Evolutionary conservation across 257 asterid species (phyloP).

Genomic region (Asclepias syriaca): DNA sequence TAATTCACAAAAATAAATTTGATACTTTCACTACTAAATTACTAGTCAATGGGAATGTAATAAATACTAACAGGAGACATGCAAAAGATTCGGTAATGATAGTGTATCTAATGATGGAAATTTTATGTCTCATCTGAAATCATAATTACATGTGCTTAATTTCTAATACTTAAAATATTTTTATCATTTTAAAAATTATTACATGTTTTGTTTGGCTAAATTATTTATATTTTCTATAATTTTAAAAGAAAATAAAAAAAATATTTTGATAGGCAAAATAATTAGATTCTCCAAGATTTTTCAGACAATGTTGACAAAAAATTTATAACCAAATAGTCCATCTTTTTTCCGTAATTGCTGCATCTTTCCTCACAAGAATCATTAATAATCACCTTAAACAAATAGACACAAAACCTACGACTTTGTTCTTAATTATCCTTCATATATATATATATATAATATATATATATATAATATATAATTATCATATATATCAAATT

Average conservation of each 20-base stretch:
- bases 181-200: too few species aligned
- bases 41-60: too few species aligned
- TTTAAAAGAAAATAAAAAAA: too few species aligned
- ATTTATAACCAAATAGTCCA: background rate
- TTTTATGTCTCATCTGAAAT: background rate
- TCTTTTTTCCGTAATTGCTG: background rate
- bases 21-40: too few species aligned
- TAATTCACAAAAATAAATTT: too few species aligned
- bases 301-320: background rate
- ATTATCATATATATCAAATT: too few species aligned
- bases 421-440: too few species aligned
- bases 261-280: background rate
- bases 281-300: slow-evolving; percentile 1
- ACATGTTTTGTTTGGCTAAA: too few species aligned
- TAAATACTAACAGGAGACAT: background rate
- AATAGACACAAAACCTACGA: too few species aligned
- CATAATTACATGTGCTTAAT: background rate
- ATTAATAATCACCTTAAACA: background rate
- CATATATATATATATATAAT: too few species aligned
- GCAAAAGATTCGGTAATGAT: background rate
- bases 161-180: background rate
- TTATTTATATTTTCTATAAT: too few species aligned
- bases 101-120: background rate
- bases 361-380: background rate
- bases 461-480: too few species aligned